A percentile compares a stretch with the other conserved stretches of the same genome.
Conservation (phyloP, 1,284 basidiomycete genomes). For the Porogramme epimiltina region DNA sequence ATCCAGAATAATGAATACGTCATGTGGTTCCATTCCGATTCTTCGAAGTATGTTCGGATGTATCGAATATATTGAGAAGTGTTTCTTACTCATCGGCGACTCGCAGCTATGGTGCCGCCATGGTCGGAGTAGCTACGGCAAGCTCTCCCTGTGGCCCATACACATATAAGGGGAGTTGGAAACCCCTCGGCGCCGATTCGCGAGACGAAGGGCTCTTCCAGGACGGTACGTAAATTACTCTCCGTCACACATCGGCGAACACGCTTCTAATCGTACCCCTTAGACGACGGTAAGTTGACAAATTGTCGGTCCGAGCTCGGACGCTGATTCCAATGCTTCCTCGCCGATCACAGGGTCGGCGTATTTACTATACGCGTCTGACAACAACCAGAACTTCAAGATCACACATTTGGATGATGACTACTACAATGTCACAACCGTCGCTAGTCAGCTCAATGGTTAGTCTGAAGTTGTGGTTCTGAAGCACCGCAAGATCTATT, state of each 20-base stretch:
- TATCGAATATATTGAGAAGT: neutral
- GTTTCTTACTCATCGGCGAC: neutral
- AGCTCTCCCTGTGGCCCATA: constrained; percentile 63
- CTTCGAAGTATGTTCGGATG: constrained; percentile 48
- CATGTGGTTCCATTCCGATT: constrained; percentile 74
- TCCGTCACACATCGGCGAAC: neutral
- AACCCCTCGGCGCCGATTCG: constrained; percentile 60
- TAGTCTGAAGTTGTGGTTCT: constrained; percentile 13
- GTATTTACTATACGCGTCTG: constrained; percentile 65
- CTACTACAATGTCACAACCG: constrained; percentile 57
- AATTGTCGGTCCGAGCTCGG: neutral
- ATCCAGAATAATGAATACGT: constrained; percentile 61
- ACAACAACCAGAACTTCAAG: constrained; percentile 73
- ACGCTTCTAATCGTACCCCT: neutral
- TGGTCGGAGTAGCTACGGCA: constrained; percentile 63
- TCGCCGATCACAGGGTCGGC: constrained; percentile 30
- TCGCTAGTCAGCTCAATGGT: constrained; percentile 51
- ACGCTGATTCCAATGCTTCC: constrained; percentile 22
- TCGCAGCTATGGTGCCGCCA: constrained; percentile 60
- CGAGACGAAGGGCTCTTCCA: constrained; percentile 62
- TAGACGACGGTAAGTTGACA: constrained; percentile 20
- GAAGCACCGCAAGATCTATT: neutral
- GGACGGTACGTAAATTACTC: constrained; percentile 42
- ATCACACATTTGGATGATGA: constrained; percentile 56
- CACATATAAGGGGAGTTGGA: constrained; percentile 55